These are phyloP conservation scores for Cladophialophora exuberans DNA, from an alignment of 2,329 filamentous ascomycete species.

Conservation along the genomic window DNA sequence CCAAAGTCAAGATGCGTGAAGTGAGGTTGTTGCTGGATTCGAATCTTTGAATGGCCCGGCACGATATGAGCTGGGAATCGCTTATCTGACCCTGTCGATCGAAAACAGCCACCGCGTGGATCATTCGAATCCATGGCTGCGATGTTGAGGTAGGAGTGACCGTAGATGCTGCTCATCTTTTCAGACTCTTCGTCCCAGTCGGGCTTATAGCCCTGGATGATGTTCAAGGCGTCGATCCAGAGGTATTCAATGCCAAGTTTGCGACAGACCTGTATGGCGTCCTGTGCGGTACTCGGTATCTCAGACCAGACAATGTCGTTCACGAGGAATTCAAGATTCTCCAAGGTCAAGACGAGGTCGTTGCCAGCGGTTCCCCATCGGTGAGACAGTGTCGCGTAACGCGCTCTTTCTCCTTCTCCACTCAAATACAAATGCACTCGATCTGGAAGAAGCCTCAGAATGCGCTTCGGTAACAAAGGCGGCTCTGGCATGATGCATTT, in stretches of 20 bases:
- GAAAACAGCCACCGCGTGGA: conserved; percentile 1
- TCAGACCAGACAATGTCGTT: conserved; percentile 1
- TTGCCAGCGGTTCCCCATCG: conserved; percentile 2
- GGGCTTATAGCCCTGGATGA: not conserved
- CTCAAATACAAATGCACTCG: not conserved
- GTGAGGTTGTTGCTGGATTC: conserved; percentile 7
- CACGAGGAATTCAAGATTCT: conserved; percentile 1
- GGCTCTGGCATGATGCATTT: conserved; percentile 1
- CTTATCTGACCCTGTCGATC: not conserved
- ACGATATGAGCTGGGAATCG: not conserved
- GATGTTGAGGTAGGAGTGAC: conserved; percentile 1
- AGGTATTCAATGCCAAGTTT: conserved; percentile 5
- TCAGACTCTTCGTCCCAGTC: conserved; percentile 4
- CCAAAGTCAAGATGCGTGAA: conserved; percentile 8
- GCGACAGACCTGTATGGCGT: conserved; percentile 5
- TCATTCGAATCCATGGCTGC: conserved; percentile 1
- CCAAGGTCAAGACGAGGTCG: not conserved
- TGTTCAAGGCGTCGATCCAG: conserved; percentile 4
- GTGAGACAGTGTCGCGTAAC: conserved; percentile 7
- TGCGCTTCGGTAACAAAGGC: not conserved
- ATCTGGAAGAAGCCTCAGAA: not conserved
- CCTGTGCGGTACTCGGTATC: not conserved
- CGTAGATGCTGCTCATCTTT: conserved; percentile 5
- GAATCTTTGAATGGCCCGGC: not conserved
- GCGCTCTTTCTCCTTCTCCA: not conserved